phyloP scores from a whole-genome alignment of 768 basidiomycete genomes.

The Mycena amicta region DNA sequence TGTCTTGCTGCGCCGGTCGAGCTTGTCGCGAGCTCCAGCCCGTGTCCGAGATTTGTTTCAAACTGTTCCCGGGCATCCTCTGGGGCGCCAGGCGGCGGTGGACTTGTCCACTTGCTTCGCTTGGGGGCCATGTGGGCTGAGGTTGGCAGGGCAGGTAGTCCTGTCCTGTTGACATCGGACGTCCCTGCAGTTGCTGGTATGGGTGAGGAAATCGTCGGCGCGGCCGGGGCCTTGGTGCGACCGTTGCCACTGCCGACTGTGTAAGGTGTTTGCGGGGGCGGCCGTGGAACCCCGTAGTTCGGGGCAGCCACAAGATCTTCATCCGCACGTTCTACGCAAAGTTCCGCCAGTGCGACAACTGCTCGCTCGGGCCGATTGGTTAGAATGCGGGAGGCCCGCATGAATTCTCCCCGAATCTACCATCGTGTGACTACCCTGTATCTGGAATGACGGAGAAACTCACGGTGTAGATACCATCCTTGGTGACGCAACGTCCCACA shows the following conservation, averaged over 20 bases:
- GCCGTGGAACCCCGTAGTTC: conserved; percentile 42
- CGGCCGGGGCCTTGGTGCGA: conserved; percentile 45
- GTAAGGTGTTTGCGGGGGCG: conserved; percentile 74
- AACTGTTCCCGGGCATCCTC: conserved; percentile 66
- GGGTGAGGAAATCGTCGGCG: conserved; percentile 56
- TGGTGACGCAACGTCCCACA: conserved; percentile 94
- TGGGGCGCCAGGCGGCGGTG: conserved; percentile 77
- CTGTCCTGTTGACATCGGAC: conserved; percentile 32
- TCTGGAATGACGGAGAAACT: conserved; percentile 25
- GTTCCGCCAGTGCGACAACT: conserved; percentile 78
- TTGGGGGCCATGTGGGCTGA: conserved; percentile 78
- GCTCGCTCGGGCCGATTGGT: conserved; percentile 79
- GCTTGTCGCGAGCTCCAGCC: conserved; percentile 70
- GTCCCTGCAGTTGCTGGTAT: conserved; percentile 37
- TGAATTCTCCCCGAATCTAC: conserved; percentile 97
- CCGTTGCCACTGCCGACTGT: conserved; percentile 64
- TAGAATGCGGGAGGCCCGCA: conserved; percentile 90
- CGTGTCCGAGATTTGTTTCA: conserved; percentile 65
- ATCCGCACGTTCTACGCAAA: conserved; percentile 87
- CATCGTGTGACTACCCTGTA: conserved; percentile 13
- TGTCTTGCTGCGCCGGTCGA: conserved; percentile 53
- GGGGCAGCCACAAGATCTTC: conserved; percentile 61
- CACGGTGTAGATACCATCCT: conserved; percentile 94
- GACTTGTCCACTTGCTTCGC: conserved; percentile 82
- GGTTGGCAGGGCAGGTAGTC: conserved; percentile 48